Conservation (phyloP, 306 rosid species). For the Arachis stenosperma region DNA sequence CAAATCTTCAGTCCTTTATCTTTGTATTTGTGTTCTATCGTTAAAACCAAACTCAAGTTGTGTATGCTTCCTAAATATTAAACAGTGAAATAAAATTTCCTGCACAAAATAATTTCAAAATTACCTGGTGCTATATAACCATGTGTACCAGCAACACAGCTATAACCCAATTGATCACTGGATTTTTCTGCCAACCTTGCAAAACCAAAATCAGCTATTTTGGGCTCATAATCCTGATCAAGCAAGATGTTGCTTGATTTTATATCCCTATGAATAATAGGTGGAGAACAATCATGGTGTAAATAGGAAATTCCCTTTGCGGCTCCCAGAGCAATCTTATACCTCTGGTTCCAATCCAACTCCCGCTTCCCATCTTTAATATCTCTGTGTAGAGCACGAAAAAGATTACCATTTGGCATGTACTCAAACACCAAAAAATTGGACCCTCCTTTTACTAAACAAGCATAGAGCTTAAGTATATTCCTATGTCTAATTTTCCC, state of each 20-base stretch:
- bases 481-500: constrained; percentile 86
- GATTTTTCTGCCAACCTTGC: constrained; percentile 75
- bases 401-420: constrained; percentile 88
- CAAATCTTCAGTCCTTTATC: too few relatives aligned
- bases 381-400: constrained; percentile 69
- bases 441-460: constrained; percentile 68
- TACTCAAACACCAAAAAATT: constrained; percentile 85
- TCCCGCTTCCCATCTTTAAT: constrained; percentile 56
- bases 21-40: too few relatives aligned
- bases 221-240: constrained; percentile 71
- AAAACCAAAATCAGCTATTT: constrained; percentile 95
- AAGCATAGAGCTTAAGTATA: constrained; percentile 91
- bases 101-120: constrained; percentile 34
- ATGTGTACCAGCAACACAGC: constrained; percentile 85
- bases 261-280: constrained; percentile 87
- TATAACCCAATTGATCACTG: constrained; percentile 53
- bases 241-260: constrained; percentile 94
- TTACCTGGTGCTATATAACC: constrained; percentile 98
- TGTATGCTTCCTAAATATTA: constrained; percentile 24
- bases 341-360: constrained; percentile 81
- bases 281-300: constrained; percentile 90
- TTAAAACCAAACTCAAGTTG: neutral
- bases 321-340: constrained; percentile 82
- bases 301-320: constrained; percentile 91
- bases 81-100: neutral